Base-by-base conservation (phyloP, 2,329 filamentous ascomycete genomes). In the Penicillium sp. region DNA sequence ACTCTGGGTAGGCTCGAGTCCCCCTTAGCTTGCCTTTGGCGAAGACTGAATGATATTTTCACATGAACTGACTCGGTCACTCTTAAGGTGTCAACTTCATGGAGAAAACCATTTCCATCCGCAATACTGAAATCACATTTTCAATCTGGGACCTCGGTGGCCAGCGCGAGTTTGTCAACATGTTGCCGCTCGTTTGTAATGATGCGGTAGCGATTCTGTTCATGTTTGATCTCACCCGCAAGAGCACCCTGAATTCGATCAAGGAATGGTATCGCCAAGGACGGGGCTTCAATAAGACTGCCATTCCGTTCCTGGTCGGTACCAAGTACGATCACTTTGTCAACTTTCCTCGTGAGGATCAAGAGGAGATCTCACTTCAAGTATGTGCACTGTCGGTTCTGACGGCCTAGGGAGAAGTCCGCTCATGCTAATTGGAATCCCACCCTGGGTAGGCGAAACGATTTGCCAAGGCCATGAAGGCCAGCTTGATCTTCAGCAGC, bases 261-360 rank as follows among this genome's bases (percentile, higher is more conserved):
- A 98, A 98, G 76, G 93, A 98, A 69, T 98, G 93, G 93, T 98
- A 98, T 68, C 82, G 93, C 47, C 93, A 98, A 72, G 93, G 93
- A 41, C 82, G 93, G 55, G 93, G 93, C 25, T 98, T 98, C 78
- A 98, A 98, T 79, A 98, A 98, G 78, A 98, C 93, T 11, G 93
- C 93, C n/a, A 98, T 98, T 58, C 93, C 93, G 0, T 95, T 98
- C 64, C 73, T 98, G 25, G 88, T 98, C 13, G 93, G 93, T 51
- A 98, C 93, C 33, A 98, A 98, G 71, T 98, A 97, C 69, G 93
- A 98, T 64, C 93, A 97, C 66, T 98, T 98, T 74, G 91, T 98
- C 71, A 98, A 97, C 73, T 96, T 98, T 64, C 90, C 93, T 0
- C 81, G 88, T 37, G 91, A 97, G 67, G 93, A 98, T 66, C 93